Evolutionary conservation across 768 basidiomycete species (phyloP), one percentile per base, ranked within the genome.

Genomic region (Termitomyces sp.): DNA sequence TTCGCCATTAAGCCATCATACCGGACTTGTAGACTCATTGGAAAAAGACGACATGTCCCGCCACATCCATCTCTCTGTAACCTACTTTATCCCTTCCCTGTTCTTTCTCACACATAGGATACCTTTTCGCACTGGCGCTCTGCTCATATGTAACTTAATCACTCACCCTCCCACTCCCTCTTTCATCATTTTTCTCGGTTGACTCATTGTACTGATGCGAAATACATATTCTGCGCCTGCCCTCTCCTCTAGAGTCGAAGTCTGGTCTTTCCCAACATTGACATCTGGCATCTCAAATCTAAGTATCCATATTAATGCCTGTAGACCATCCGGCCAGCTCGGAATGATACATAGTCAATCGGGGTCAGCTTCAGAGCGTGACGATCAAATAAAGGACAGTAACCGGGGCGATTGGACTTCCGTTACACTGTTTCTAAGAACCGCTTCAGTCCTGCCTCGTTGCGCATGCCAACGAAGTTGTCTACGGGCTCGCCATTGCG

Each of bases 401-500:
- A n/a, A 7, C 10, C 34, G 32, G 32, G 12, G 40, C 32, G 37
- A 15, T 40, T 25, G 11, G 49, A 17, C 29, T 42, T 47, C 32
- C 31, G 55, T 66, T 74, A 79, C 25, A 86, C 48, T 50, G 66
- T 68, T 61, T 77, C 73, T 51, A 88, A 66, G 64, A 86, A 85
- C 51, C 76, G 66, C 58, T 72, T 71, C 20, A 88, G 72, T 0
- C 72, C 76, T 34, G 64, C 62, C 64, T 83, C 80, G 25, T 77
- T 74, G 38, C 83, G 70, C 4, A 86, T 85, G 50, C 88, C 91
- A 2, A 85, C 76, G 67, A 94, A 93, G 51, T 85, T 77, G 49
- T 73, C 73, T n/a, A 87, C 76, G 1, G 73, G 76, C 64, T 83
- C 67, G 17, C 89, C 91, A 52, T 86, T 80, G 60, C 78, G 82